phyloP scores from a whole-genome alignment of 2,329 filamentous ascomycete genomes.

The Juglanconis juglandina region DNA sequence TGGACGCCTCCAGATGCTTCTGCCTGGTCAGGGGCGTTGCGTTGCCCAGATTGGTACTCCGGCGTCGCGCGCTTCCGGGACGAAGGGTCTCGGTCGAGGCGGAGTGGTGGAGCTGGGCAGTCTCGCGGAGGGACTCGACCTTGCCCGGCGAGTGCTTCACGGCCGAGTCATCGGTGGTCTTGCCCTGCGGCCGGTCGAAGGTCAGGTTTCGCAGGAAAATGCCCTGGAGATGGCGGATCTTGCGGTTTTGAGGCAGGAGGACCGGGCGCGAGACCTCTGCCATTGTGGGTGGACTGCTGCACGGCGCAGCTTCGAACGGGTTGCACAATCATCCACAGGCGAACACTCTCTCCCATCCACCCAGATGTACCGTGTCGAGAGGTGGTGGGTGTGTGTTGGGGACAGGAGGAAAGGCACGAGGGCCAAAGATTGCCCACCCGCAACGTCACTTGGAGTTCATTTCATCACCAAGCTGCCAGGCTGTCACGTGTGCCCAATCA shows the following conservation, averaged over 20 bases:
- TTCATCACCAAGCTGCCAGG: neutral
- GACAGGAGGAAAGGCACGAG: neutral
- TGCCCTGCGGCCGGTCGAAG: conserved; percentile 54
- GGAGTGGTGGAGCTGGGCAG: conserved; percentile 50
- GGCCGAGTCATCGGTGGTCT: conserved; percentile 74
- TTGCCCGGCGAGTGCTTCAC: conserved; percentile 69
- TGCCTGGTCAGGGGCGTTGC: conserved; percentile 56
- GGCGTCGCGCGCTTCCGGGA: conserved; percentile 34
- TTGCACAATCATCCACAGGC: conserved; percentile 11
- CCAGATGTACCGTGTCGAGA: neutral
- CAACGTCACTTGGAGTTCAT: too few species aligned
- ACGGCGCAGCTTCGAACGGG: conserved; percentile 9
- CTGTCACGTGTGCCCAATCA: neutral
- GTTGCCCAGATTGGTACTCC: conserved; percentile 48
- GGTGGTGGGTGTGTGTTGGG: neutral
- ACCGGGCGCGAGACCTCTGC: conserved; percentile 40
- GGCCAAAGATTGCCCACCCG: neutral
- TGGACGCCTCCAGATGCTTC: conserved; percentile 70
- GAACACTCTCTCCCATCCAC: too few species aligned
- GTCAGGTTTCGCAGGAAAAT: conserved; percentile 83
- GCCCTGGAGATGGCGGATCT: conserved; percentile 80
- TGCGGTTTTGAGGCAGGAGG: conserved; percentile 72
- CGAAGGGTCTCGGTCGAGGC: conserved; percentile 53
- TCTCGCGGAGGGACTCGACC: conserved; percentile 48
- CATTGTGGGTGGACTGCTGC: conserved; percentile 23